Evolutionary conservation across 768 basidiomycete species (phyloP).

Genomic region (Amanita rimosa): DNA sequence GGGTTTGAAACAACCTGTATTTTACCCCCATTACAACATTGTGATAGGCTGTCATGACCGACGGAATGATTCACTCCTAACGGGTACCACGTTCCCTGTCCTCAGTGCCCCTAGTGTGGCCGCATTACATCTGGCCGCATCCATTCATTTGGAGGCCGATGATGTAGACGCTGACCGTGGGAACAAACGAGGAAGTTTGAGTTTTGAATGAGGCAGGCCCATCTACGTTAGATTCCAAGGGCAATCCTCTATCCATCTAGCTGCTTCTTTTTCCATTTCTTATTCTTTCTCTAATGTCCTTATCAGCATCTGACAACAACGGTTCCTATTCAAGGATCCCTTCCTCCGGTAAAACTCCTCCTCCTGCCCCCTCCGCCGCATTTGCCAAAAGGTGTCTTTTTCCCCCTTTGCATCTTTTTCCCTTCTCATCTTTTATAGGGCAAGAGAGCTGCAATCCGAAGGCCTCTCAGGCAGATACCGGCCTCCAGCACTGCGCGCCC

Average conservation of each 20-base stretch:
- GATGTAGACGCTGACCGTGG: conserved; percentile 15
- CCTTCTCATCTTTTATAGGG: conserved; percentile 33
- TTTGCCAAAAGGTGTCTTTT: conserved; percentile 67
- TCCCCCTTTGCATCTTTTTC: conserved; percentile 9
- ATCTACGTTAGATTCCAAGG: conserved; percentile 42
- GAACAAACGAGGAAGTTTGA: conserved; percentile 29
- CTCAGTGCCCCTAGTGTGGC: too few species aligned
- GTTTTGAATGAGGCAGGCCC: conserved; percentile 38
- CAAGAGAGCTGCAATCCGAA: conserved; percentile 79
- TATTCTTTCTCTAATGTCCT: conserved; percentile 77
- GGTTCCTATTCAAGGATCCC: conserved; percentile 72
- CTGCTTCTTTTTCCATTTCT: conserved; percentile 61
- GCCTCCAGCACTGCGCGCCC: conserved; percentile 70
- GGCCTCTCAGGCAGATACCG: conserved; percentile 57
- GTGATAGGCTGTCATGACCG: too few species aligned
- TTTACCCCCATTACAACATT: too few species aligned
- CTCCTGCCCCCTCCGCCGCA: conserved; percentile 83
- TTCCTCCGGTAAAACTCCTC: conserved; percentile 78
- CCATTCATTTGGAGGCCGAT: too few species aligned
- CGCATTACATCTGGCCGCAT: too few species aligned
- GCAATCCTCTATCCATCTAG: conserved; percentile 13
- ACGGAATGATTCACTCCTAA: conserved; percentile 41
- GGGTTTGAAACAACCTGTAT: too few species aligned
- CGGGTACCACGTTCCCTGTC: conserved; percentile 23
- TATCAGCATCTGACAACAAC: conserved; percentile 77